phyloP scores from a whole-genome alignment of 2,329 filamentous ascomycete species.

The Truncatella angustata region DNA sequence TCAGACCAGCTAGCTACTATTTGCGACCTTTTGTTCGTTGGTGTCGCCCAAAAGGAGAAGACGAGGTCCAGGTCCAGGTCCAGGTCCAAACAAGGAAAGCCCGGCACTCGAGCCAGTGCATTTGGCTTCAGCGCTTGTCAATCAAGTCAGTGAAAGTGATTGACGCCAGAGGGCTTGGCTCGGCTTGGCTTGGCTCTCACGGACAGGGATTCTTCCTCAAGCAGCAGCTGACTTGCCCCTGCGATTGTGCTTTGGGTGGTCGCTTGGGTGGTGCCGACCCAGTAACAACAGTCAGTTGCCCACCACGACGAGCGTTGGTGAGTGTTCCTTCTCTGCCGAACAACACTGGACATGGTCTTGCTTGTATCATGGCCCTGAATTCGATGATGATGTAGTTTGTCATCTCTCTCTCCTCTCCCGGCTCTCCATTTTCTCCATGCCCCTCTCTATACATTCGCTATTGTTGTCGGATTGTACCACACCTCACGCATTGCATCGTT shows the following conservation, averaged over 20 bases:
- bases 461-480: neutral
- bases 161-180: neutral
- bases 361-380: neutral
- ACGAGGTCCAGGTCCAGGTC: neutral
- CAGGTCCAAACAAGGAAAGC: conserved; percentile 9
- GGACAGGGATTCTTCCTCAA: conserved; percentile 9
- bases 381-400: neutral
- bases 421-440: neutral
- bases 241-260: too few species aligned
- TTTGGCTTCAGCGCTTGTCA: conserved; percentile 4
- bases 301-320: conserved; percentile 9
- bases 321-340: neutral
- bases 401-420: neutral
- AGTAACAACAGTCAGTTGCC: conserved; percentile 6
- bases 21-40: neutral
- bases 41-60: neutral
- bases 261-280: neutral
- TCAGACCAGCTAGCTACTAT: too few species aligned
- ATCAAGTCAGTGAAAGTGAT: neutral
- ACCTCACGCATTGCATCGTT: neutral
- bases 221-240: conserved; percentile 1
- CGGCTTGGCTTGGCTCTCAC: neutral
- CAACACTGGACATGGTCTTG: conserved; percentile 6
- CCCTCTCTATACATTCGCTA: neutral
- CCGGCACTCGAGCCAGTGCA: too few species aligned